A percentile compares a stretch with the other conserved stretches of the same genome.
Evolutionary conservation across 768 basidiomycete genomes (phyloP).

Genomic region (Suillus hirtellus): DNA sequence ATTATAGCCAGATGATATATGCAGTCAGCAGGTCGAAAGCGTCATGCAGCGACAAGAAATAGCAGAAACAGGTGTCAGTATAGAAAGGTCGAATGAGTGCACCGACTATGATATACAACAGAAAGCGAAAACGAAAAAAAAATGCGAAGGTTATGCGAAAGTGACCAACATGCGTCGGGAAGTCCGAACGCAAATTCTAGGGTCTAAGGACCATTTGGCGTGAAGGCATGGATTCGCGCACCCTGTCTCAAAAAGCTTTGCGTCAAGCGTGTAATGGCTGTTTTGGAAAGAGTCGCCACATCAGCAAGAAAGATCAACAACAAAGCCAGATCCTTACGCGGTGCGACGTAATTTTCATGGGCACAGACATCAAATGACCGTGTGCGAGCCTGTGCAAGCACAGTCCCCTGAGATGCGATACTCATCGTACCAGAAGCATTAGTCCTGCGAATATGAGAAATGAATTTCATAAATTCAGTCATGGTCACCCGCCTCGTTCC

Average conservation of each 20-base stretch:
- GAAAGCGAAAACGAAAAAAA: conserved; percentile 13
- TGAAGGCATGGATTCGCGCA: conserved; percentile 56
- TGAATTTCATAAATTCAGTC: conserved; percentile 18
- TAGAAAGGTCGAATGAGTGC: conserved; percentile 31
- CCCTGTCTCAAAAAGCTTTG: conserved; percentile 59
- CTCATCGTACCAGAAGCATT: conserved; percentile 53
- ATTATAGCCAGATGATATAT: conserved; percentile 22
- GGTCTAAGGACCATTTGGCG: conserved; percentile 37
- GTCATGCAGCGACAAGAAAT: conserved; percentile 15
- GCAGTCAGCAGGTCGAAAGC: conserved; percentile 16
- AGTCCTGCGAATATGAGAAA: conserved; percentile 35
- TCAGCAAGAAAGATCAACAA: conserved; percentile 21
- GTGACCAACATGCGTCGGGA: conserved; percentile 11
- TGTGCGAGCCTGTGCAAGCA: conserved; percentile 73
- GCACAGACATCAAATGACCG: conserved; percentile 77
- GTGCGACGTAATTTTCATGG: conserved; percentile 72
- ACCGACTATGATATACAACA: conserved; percentile 20
- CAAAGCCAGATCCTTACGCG: conserved; percentile 53
- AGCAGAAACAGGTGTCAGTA: conserved; percentile 21
- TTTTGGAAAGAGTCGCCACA: conserved; percentile 12
- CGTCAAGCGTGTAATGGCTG: conserved; percentile 53
- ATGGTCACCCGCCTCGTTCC: conserved; percentile 15
- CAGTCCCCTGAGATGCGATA: conserved; percentile 58
- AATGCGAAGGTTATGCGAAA: conserved; percentile 1
- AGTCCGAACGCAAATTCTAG: conserved; percentile 24